Percentiles rank a stretch among this genome's conserved stretches.
Conservation (phyloP, 306 rosid species). For the Luffa acutangula region DNA sequence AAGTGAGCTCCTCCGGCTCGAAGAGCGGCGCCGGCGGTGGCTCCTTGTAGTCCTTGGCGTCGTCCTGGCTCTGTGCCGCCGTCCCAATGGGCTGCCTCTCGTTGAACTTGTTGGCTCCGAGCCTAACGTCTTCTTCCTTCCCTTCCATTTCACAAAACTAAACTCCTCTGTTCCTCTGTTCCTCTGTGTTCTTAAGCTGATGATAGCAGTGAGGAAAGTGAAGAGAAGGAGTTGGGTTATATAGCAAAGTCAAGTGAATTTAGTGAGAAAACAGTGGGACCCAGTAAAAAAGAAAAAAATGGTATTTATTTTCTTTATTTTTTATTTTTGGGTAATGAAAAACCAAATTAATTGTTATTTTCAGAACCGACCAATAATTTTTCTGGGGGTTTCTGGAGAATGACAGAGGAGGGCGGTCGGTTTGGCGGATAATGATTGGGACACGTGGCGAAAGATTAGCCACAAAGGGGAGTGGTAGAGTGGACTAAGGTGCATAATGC, state of each 20-base stretch:
- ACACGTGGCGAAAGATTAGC: background rate
- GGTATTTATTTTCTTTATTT: background rate
- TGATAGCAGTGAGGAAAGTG: background rate
- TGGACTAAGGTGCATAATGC: background rate
- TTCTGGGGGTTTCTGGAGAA: background rate
- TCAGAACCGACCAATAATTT: slow-evolving; percentile 2
- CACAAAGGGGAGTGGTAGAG: background rate
- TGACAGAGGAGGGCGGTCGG: background rate
- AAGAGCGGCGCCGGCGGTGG: slow-evolving; percentile 58
- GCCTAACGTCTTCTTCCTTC: slow-evolving; percentile 66
- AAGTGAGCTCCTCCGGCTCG: slow-evolving; percentile 66
- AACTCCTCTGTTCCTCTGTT: background rate
- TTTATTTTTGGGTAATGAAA: too few relatives aligned
- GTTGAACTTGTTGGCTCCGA: slow-evolving; percentile 83
- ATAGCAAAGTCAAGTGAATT: background rate
- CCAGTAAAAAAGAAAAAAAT: background rate
- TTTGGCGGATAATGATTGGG: background rate
- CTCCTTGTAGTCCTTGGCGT: slow-evolving; percentile 58
- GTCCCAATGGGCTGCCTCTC: slow-evolving; percentile 76
- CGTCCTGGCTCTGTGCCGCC: slow-evolving; percentile 67
- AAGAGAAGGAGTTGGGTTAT: background rate
- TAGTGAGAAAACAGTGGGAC: background rate
- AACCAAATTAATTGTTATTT: background rate
- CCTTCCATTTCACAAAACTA: slow-evolving; percentile 38
- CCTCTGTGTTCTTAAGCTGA: too few relatives aligned